Base-by-base conservation (phyloP, 768 basidiomycete species). In the Leccinum truebloodii region DNA sequence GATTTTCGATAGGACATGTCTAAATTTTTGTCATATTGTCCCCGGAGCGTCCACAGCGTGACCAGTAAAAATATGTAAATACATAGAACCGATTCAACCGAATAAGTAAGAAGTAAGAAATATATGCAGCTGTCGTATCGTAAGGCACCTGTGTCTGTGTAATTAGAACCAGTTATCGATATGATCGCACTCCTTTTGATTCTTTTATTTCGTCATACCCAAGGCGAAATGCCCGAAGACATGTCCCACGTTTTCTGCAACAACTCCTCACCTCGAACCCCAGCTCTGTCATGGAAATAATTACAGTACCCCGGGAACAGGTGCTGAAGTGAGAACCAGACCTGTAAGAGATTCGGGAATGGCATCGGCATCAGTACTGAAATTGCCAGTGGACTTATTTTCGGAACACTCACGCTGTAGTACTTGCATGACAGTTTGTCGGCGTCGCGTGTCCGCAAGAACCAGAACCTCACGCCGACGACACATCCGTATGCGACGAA, bases 321-420 rank as follows among this genome's bases (percentile, higher is more conserved):
- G 51, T 77, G 73, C 1, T 72, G 75, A 5, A 75, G 61, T 3
- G 73, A 74, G 59, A 75, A 73, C 75, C 76, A 76, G 20, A 77
- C 28, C 75, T 76, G 7, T n/a, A n/a, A 0, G 4, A 49, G 2
- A 10, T 22, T 48, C 12, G 20, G 44, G 20, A 28, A 50, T 50
- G 8, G 4, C 7, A 12, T 20, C 3, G n/a, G 5, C 6, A 12
- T 71, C 48, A 62, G 41, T 22, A 54, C 2, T 14, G 12, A 12
- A 49, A 22, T 26, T 7, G 2, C 49, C 3, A 26, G 14, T 26
- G 49, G 50, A 28, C 0, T 1, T 1, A 28, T 26, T 22, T 14
- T 24, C 4, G 24, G 3, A 26, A 8, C 7, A 69, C 76, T 59
- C 10, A 78, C 76, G 30, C 78, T 77, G 32, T 77, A 77, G 55